A percentile compares a stretch with the other conserved stretches of the same genome.
phyloP scores from a whole-genome alignment of 306 rosid species.

The Acmispon strigosus region DNA sequence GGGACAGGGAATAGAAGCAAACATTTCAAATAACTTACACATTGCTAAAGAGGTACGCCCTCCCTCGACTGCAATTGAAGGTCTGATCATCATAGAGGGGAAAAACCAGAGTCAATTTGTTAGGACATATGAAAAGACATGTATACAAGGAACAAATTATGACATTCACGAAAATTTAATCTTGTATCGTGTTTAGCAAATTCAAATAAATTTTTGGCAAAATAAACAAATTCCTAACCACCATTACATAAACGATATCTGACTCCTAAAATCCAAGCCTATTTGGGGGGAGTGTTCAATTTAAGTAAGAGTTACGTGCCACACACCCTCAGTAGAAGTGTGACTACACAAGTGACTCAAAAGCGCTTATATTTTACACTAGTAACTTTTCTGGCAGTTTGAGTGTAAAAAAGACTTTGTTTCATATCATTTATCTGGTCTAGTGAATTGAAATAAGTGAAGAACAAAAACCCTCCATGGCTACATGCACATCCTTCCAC shows the following conservation, averaged over 20 bases:
- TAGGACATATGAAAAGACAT: background rate
- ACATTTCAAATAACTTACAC: slow-evolving; percentile 56
- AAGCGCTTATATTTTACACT: background rate
- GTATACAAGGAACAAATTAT: background rate
- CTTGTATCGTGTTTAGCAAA: background rate
- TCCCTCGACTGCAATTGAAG: slow-evolving; percentile 72
- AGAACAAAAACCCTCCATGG: background rate
- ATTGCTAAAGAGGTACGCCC: slow-evolving; percentile 73
- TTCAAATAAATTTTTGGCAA: background rate
- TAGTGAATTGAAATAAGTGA: background rate
- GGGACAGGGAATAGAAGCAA: background rate
- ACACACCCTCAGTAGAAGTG: background rate
- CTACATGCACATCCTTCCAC: background rate
- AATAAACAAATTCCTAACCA: background rate
- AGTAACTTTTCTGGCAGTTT: background rate
- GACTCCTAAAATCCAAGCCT: background rate
- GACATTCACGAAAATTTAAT: background rate
- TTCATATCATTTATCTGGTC: background rate
- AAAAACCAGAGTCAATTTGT: slow-evolving; percentile 33
- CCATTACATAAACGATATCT: background rate
- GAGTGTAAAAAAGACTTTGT: background rate
- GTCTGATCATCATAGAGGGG: slow-evolving; percentile 39
- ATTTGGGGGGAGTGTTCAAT: background rate
- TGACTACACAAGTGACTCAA: background rate
- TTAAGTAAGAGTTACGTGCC: background rate